Conservation (phyloP, 805 yeast species). For the Nakazawaea wickerhamii region DNA sequence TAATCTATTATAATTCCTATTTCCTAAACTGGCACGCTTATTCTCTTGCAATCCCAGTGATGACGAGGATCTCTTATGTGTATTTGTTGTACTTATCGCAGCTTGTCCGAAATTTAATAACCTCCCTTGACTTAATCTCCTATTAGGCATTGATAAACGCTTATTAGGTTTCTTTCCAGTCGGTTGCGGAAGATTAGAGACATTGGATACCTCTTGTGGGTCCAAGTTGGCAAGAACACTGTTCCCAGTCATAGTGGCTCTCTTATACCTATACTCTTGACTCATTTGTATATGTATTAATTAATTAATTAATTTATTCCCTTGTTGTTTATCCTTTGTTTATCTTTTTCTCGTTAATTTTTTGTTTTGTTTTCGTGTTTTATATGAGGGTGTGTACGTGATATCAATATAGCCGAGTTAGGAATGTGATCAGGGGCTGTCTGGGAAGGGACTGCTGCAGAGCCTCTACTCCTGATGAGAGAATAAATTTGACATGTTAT, state of each 20-base stretch:
- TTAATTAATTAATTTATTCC: not conserved
- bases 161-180: conserved; percentile 1
- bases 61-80: conserved; percentile 6
- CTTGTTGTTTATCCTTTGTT: conserved; percentile 1
- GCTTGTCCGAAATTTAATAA: conserved; percentile 12
- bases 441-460: too few species aligned
- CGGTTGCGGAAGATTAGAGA: conserved; percentile 9
- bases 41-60: not conserved
- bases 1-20: conserved; percentile 6
- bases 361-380: not conserved
- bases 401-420: not conserved
- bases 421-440: not conserved
- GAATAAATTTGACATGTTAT: too few species aligned
- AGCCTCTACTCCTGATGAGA: too few species aligned
- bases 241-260: conserved; percentile 1
- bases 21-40: conserved; percentile 5
- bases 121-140: conserved; percentile 7
- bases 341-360: not conserved
- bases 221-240: conserved; percentile 8
- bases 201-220: conserved; percentile 4
- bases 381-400: not conserved
- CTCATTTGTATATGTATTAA: conserved; percentile 1
- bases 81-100: not conserved
- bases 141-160: conserved; percentile 10
- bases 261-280: conserved; percentile 3